Percentiles rank a stretch among this genome's conserved stretches.
Conservation (phyloP, 495 filamentous ascomycete species). For the Penicillium subrubescens region DNA sequence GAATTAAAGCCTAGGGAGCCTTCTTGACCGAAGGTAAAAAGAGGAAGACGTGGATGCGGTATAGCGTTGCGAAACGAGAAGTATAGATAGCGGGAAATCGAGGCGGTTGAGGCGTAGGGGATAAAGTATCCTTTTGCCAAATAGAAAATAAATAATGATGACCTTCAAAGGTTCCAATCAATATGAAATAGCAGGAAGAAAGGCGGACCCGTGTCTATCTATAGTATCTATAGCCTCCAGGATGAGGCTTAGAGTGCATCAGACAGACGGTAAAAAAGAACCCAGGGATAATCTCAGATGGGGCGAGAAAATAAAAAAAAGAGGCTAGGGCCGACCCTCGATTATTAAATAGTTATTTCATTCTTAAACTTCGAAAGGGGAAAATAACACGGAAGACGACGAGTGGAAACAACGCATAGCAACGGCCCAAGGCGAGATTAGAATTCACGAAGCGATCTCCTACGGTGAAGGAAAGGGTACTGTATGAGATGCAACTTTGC, state of each 20-base stretch:
- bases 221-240: slow-evolving; percentile 15
- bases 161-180: not conserved
- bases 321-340: not conserved
- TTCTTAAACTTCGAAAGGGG: not conserved
- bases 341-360: slow-evolving; percentile 16
- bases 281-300: slow-evolving; percentile 2
- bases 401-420: slow-evolving; percentile 19
- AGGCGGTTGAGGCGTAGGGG: not conserved
- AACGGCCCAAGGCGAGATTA: slow-evolving; percentile 19
- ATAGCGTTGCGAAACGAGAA: not conserved
- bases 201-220: slow-evolving; percentile 3
- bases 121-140: not conserved
- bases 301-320: slow-evolving; percentile 3
- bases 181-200: not conserved
- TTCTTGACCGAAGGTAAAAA: not conserved
- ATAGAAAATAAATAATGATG: not conserved
- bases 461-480: not conserved
- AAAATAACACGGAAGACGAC: not conserved
- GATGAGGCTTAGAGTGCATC: slow-evolving; percentile 15
- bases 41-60: not conserved
- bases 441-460: slow-evolving; percentile 6
- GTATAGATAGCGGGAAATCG: not conserved
- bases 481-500: slow-evolving; percentile 12
- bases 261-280: slow-evolving; percentile 4
- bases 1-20: not conserved